These are phyloP conservation scores for Ophiocytium majus DNA, from an alignment of 352 stramenopile species.

Conservation along the genomic window DNA sequence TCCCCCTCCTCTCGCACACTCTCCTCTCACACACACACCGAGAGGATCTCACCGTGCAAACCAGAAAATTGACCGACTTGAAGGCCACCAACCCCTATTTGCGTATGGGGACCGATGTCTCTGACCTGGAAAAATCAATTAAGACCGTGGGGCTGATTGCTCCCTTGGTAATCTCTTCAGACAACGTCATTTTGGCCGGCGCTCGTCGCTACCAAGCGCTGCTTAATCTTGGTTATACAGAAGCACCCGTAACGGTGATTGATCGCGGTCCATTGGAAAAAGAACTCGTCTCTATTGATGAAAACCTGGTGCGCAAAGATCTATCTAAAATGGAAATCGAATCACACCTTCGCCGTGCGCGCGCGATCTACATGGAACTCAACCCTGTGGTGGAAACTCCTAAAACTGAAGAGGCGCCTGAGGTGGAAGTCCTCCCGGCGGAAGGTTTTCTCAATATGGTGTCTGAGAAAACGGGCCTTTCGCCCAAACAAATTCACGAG, in stretches of 20 bases:
- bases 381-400: no score
- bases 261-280: background rate
- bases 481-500: background rate
- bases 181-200: background rate
- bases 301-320: conserved; percentile 6
- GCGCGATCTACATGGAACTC: background rate
- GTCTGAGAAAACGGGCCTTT: conserved; percentile 11
- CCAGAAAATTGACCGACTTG: background rate
- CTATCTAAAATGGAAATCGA: conserved; percentile 15
- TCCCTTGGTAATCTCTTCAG: background rate
- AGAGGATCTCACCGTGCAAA: no score
- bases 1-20: no score
- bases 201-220: conserved; percentile 6
- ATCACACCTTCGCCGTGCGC: conserved; percentile 1
- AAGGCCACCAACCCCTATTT: conserved; percentile 12
- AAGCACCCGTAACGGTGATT: background rate
- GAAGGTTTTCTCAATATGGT: conserved; percentile 3
- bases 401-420: background rate
- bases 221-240: background rate
- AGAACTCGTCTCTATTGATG: background rate
- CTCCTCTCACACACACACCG: no score
- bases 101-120: conserved; percentile 6
- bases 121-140: conserved; percentile 8
- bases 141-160: background rate
- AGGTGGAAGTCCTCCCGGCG: conserved; percentile 8